Evolutionary conservation across 495 filamentous ascomycete genomes (phyloP), one percentile per base, ranked within the genome.

Genomic region (Penicillium tannophilum): DNA sequence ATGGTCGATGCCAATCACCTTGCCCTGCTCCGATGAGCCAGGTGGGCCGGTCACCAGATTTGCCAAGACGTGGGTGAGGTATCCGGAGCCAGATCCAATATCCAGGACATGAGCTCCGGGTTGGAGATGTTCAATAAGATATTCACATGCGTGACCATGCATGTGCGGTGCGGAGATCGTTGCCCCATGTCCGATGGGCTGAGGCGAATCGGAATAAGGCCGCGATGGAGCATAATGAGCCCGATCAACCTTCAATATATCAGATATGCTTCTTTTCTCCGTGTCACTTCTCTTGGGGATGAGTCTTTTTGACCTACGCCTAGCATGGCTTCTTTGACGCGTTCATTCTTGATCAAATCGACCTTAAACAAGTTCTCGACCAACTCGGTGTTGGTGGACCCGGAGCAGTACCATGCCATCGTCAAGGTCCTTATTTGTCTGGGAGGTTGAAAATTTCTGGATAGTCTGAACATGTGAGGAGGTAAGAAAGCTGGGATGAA

Each of bases 111-210:
- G 73, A 3, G 81, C 71, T 24, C 76, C 78, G 0, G 78, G 76
- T 42, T 75, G 58, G 20, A 88, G 82, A 72, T 72, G 86, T 46
- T 82, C 83, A 16, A 91, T 81, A 2, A 91, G 79, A 26, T 85
- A 80, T 72, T 91, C 87, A 52, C 83, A 81, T 35, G 89, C 89
- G 35, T 86, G 80, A 68, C 90, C 93, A 76, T 98, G 94, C 91
- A 98, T 98, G 80, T 98, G 94, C 17, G 94, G 94, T 20, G 94
- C 94, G 30, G 89, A 93, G 63, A 98, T 98, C 52, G 95, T 98
- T 52, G 94, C 94, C 16, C 71, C 63, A 72, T 90, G 85, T 52
- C 95, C 93, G 74, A 98, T 98, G 55, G 84, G 67, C 72, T 98
- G 93, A 9, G 94, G 94, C 24, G 87, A 90, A 81, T 98, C 94